These are phyloP conservation scores for Myriangium duriaei DNA, from an alignment of 2,329 filamentous ascomycete genomes.

Conservation along the genomic window DNA sequence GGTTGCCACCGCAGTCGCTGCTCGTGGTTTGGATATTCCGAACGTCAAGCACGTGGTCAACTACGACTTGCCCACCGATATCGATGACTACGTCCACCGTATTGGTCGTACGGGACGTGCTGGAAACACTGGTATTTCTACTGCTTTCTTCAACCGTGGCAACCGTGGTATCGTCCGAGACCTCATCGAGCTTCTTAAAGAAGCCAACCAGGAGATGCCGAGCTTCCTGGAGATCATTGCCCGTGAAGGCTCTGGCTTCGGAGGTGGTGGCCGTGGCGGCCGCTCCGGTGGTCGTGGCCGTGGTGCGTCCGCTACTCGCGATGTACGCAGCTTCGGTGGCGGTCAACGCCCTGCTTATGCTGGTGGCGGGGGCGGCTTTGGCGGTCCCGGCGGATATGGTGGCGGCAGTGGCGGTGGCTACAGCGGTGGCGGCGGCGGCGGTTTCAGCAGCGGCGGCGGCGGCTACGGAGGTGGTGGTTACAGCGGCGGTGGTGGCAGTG, in stretches of 20 bases:
- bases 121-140: constrained; percentile 95
- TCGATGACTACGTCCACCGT: constrained; percentile 97
- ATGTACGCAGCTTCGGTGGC: constrained; percentile 56
- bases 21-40: constrained; percentile 74
- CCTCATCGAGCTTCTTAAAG: constrained; percentile 93
- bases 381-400: constrained; percentile 29
- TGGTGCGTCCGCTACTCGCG: constrained; percentile 60
- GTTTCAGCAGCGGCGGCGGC: constrained; percentile 32
- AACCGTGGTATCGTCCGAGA: constrained; percentile 97
- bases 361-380: constrained; percentile 41
- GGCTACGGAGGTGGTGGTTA: constrained; percentile 19
- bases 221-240: constrained; percentile 93
- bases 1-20: constrained; percentile 92
- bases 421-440: constrained; percentile 27
- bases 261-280: constrained; percentile 54
- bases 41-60: constrained; percentile 97
- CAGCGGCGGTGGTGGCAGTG: constrained; percentile 31
- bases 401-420: constrained; percentile 27
- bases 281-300: constrained; percentile 60
- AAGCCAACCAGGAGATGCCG: constrained; percentile 95
- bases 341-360: constrained; percentile 46
- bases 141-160: constrained; percentile 98
- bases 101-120: constrained; percentile 99
- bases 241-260: constrained; percentile 75
- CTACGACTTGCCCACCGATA: constrained; percentile 97